phyloP scores from a whole-genome alignment of 345 rosid species.

The Rhodomyrtus tomentosa region DNA sequence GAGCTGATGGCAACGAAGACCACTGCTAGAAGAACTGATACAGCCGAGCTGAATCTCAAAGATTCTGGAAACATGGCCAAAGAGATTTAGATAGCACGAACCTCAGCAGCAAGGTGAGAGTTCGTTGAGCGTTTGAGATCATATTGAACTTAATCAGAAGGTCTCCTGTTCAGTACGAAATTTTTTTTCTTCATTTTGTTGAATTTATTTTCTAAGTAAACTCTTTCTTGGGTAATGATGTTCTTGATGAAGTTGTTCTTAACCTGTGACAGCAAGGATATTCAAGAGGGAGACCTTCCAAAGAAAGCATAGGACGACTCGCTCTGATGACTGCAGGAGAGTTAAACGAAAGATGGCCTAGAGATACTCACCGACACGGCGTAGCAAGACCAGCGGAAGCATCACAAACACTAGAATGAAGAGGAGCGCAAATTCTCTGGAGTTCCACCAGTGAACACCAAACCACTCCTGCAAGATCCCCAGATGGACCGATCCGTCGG shows the following conservation, averaged over 20 bases:
- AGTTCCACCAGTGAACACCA: slow-evolving; percentile 82
- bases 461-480: slow-evolving; percentile 91
- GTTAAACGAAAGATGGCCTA: background rate
- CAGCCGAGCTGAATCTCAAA: slow-evolving; percentile 46
- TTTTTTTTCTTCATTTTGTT: background rate
- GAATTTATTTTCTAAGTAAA: background rate
- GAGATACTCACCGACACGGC: slow-evolving; percentile 43
- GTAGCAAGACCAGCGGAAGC: slow-evolving; percentile 51
- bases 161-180: background rate
- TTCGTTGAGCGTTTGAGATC: background rate
- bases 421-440: slow-evolving; percentile 49
- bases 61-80: slow-evolving; percentile 31
- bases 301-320: background rate
- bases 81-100: background rate
- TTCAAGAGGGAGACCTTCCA: background rate
- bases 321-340: background rate
- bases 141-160: background rate
- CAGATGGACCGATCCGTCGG: slow-evolving; percentile 40
- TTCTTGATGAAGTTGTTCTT: background rate
- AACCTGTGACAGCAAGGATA: background rate
- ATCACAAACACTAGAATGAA: slow-evolving; percentile 40
- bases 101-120: background rate
- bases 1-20: slow-evolving; percentile 64
- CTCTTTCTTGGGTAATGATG: background rate
- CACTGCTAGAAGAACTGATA: slow-evolving; percentile 59